Evolutionary conservation across 2,329 filamentous ascomycete genomes (phyloP), one percentile per base, ranked within the genome.

Genomic region (Aspergillus puulaauensis): DNA sequence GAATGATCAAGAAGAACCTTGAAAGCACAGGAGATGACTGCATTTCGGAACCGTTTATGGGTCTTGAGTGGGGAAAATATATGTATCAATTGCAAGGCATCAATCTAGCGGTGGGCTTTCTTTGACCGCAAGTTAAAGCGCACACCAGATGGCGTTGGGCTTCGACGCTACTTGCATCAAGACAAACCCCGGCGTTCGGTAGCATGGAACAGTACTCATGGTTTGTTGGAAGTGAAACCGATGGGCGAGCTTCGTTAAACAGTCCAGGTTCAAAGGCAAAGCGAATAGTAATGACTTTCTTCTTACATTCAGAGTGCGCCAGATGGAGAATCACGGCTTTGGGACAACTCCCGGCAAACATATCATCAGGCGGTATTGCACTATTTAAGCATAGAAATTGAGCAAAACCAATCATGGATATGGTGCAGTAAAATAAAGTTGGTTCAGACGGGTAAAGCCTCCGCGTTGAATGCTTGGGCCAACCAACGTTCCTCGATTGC

Each of bases 61-160:
- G 21, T 27, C 19, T 23, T 19, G n/a, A 6, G 49, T 52, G 37
- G 49, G 31, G 49, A 31, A 17, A 45, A 51, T 57, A 31, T 52
- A 15, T 56, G 21, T 11, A 33, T 27, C 21, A 40, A 27, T 40
- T 35, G 37, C 39, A 24, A 51, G 37, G 41, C 57, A 7, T 43
- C 37, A 21, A 11, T 46, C 11, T 65, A 62, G 63, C 64, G 59
- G 62, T 63, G 60, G 61, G 54, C 37, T 56, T 56, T 39, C 50
- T 52, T 60, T 69, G 66, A 69, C 66, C 66, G 66, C 65, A 67
- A 68, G 52, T 67, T 68, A 51, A 52, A 58, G 53, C 37, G 23
- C 45, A 23, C 61, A 52, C 17, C 62, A 48, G 17, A 21, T 23
- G 48, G 61, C 62, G 67, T 65, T 57, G 60, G 58, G 51, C 53